These are phyloP conservation scores for Linderina pennispora DNA, from an alignment of 192 early-diverging fungal species.

Conservation along the genomic window DNA sequence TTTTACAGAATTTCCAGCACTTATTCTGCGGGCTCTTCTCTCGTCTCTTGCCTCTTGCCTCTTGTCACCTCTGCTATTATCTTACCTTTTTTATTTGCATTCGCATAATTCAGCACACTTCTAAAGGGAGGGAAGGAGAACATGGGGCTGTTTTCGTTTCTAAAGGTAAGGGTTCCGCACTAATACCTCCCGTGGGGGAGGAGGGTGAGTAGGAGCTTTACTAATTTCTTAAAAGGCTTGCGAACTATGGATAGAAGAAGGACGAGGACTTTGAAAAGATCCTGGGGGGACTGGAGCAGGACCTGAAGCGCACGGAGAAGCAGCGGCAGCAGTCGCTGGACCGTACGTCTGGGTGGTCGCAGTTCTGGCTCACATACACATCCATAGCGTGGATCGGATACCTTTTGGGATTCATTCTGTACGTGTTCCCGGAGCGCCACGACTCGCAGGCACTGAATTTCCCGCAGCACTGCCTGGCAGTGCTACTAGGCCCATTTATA, in stretches of 20 bases:
- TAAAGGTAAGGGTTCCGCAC: too few species aligned
- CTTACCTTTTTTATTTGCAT: background rate
- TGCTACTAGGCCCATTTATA: constrained; percentile 15
- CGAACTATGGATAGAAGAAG: too few species aligned
- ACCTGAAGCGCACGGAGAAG: constrained; percentile 48
- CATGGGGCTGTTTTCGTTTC: constrained; percentile 34
- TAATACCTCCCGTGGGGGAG: too few species aligned
- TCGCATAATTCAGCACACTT: too few species aligned
- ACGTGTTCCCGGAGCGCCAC: constrained; percentile 38
- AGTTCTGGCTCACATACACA: constrained; percentile 38
- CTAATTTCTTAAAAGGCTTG: too few species aligned
- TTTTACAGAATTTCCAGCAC: too few species aligned
- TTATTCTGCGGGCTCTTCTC: too few species aligned
- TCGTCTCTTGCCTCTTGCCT: too few species aligned
- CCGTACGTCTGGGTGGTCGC: constrained; percentile 26
- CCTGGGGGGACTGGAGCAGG: constrained; percentile 53
- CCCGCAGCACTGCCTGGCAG: constrained; percentile 11
- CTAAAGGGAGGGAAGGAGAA: too few species aligned
- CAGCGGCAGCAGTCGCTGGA: constrained; percentile 11
- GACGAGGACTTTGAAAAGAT: constrained; percentile 57
- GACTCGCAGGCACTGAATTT: constrained; percentile 7
- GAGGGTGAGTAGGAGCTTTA: too few species aligned
- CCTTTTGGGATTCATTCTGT: constrained; percentile 23
- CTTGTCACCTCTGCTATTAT: background rate
- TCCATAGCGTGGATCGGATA: constrained; percentile 31